A percentile compares a stretch with the other conserved stretches of the same genome.
phyloP scores from a whole-genome alignment of 306 rosid species.

The Gastrolobium bilobum region DNA sequence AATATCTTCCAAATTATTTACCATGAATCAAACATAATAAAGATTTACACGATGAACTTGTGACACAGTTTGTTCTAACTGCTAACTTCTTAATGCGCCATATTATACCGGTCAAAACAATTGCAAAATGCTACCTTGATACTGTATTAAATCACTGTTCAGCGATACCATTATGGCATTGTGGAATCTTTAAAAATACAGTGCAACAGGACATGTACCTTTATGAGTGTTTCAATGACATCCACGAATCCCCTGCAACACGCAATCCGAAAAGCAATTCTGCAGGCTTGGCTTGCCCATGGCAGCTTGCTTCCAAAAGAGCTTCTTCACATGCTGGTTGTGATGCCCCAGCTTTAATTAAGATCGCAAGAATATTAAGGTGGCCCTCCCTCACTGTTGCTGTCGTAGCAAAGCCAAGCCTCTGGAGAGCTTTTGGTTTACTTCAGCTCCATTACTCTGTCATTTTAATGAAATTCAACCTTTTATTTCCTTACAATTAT shows the following conservation, averaged over 20 bases:
- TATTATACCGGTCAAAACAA: not conserved
- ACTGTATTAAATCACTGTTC: not conserved
- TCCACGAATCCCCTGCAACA: slow-evolving; percentile 88
- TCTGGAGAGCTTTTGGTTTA: slow-evolving; percentile 89
- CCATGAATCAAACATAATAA: not conserved
- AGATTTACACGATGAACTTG: not conserved
- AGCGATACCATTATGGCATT: not conserved
- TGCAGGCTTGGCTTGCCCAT: slow-evolving; percentile 72
- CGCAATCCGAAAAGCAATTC: slow-evolving; percentile 79
- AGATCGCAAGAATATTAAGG: slow-evolving; percentile 75
- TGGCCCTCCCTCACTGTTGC: slow-evolving; percentile 96
- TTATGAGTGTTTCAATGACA: slow-evolving; percentile 72
- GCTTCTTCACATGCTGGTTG: slow-evolving; percentile 99
- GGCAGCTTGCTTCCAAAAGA: slow-evolving; percentile 86
- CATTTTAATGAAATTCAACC: slow-evolving; percentile 42
- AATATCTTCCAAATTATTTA: not conserved
- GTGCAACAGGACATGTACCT: slow-evolving; percentile 57
- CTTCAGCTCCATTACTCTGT: slow-evolving; percentile 87
- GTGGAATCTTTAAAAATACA: slow-evolving; percentile 3
- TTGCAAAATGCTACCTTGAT: not conserved
- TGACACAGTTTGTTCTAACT: no score
- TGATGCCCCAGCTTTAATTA: slow-evolving; percentile 89
- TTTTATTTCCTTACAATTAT: slow-evolving; percentile 9
- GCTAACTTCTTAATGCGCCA: slow-evolving; percentile 7
- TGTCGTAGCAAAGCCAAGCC: slow-evolving; percentile 94